phyloP scores from a whole-genome alignment of 768 basidiomycete genomes.

The Kwoniella dejecticola region DNA sequence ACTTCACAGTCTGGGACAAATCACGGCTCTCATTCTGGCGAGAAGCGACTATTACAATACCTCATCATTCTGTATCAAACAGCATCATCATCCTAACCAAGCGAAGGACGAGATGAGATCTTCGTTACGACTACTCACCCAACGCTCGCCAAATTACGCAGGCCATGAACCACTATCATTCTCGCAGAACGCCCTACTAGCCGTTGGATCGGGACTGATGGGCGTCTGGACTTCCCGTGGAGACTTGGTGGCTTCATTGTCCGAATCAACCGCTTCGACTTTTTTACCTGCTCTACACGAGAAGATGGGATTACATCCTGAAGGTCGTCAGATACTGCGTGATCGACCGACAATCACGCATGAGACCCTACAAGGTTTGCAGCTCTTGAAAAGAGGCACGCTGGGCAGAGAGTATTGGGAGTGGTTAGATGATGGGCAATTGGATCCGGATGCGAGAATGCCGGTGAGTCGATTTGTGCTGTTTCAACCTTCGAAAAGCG shows the following conservation, averaged over 20 bases:
- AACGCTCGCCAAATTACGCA: conserved; percentile 33
- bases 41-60: too few relatives aligned
- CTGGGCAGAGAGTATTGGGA: conserved; percentile 83
- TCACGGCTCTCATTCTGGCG: too few relatives aligned
- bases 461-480: conserved; percentile 62
- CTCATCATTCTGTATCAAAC: too few relatives aligned
- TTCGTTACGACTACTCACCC: background rate
- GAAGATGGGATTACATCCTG: conserved; percentile 71
- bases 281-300: conserved; percentile 75
- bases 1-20: too few relatives aligned
- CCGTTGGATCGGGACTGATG: conserved; percentile 81
- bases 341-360: conserved; percentile 81
- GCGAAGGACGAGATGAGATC: conserved; percentile 4
- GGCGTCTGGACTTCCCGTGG: conserved; percentile 70
- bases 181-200: conserved; percentile 82
- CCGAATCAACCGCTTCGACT: conserved; percentile 85
- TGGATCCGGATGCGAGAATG: conserved; percentile 90
- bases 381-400: conserved; percentile 71
- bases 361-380: conserved; percentile 69
- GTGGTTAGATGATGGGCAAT: conserved; percentile 84
- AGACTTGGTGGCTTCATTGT: conserved; percentile 92
- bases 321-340: conserved; percentile 81
- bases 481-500: background rate
- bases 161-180: conserved; percentile 67
- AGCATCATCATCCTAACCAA: too few relatives aligned